Evolutionary conservation across 371 early-diverging fungal genomes (phyloP), one percentile per base, ranked within the genome.

Genomic region (Mortierella sp.): DNA sequence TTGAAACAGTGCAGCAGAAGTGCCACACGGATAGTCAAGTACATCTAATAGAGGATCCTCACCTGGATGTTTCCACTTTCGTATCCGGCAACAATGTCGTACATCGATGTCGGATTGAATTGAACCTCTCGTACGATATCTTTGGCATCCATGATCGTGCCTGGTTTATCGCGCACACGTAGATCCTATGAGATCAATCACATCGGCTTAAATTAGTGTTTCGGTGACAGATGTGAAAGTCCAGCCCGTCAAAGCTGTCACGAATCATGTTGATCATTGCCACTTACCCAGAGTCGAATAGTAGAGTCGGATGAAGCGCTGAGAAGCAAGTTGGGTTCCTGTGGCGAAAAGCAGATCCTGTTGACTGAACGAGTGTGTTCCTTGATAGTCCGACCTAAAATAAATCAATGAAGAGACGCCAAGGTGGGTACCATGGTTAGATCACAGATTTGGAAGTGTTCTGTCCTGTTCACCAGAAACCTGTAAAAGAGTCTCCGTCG

Each of bases 41-140:
- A 5, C 37, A 31, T 3, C 61, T 34, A 13, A 43, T 4, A 48
- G 13, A 0, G 22, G 43, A 9, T 0, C 13, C 61, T 66, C 86
- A 90, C 92, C 89, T 95, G 95, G 39, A 96, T 88, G n/a, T 90
- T 92, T 19, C 97, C 97, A 64, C 93, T 95, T 67, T 97, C 97
- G 80, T 95, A 96, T 1, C 93, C 96, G 24, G 97, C 96, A 7
- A 91, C 94, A 79, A 97, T 95, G 69, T 95, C 93, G 68, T 85
- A 82, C 37, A 84, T 69, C 34, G 84, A 83, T 0, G 89, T 70
- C 2, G 96, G 95, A 75, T 91, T 92, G 76, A 96, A 96, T 70
- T 95, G 95, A 1, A 95, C 94, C 80, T 97, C 97, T 14, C 97
- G 88, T 7, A 95, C 97, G 70, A 90, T 89, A 66, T 96, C 96